Evolutionary conservation across 2,329 filamentous ascomycete genomes (phyloP), one percentile per base, ranked within the genome.

Genomic region (Fusarium sp.): DNA sequence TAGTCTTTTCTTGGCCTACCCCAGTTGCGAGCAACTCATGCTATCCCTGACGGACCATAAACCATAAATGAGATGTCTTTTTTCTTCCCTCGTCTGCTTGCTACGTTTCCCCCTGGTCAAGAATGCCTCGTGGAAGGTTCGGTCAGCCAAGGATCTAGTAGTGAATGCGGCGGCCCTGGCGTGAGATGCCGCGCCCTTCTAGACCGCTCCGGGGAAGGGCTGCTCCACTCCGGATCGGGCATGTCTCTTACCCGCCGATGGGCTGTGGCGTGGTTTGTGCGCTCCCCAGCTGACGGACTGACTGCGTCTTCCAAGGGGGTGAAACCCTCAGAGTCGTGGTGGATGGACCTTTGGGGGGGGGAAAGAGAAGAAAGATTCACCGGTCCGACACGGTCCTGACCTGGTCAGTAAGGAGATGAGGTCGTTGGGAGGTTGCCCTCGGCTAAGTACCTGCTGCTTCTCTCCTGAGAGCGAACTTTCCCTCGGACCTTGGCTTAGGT

Each of bases 161-260:
- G 54, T 16, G 18, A 58, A 31, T 29, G 47, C 42, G 36, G 35
- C 42, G 38, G 20, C 54, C 56, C 66, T 50, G 38, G 69, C 57
- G 62, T 57, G 36, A 67, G 56, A 63, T 75, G 50, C 70, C 62
- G 60, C 40, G 38, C 25, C 47, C 57, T 66, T 64, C 67, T 76
- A 76, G 62, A 65, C 75, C 67, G 45, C 29, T 61, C 63, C 66
- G 45, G 61, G 75, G 36, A 73, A 73, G 62, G 71, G 29, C 62
- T 42, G 47, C 61, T 77, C 73, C 69, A 68, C 74, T 27, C 69
- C 76, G 76, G 76, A 77, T 78, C 76, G 69, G 67, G 47, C 66
- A 68, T 27, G 64, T 61, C 47, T 35, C 22, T 71, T 77, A 76
- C 73, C 70, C 76, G 76, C 54, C 74, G 69, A 77, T 77, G 54